Base-by-base conservation (phyloP, 2,329 filamentous ascomycete species). In the Colletotrichum magnum region DNA sequence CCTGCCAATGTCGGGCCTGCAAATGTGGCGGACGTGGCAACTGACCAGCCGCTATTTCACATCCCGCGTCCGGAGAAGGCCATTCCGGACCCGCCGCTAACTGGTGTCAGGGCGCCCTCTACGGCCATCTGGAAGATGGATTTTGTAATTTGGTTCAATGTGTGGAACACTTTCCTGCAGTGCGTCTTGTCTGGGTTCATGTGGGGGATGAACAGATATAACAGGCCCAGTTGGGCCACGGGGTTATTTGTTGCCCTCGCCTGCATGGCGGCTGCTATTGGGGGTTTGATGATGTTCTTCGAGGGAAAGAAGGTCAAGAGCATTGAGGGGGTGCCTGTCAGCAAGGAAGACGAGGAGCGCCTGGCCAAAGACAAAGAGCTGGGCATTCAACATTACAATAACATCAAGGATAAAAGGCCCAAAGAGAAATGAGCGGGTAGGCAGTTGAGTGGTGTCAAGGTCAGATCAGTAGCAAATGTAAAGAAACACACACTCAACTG, bases 151-250 rank as follows among this genome's bases (percentile, higher is more conserved):
- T 95, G 92, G 91, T 86, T 91, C 73, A 94, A 94, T 80, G 86
- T 94, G 3, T 86, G 84, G 82, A 97, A 97, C 76, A 96, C 94
- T 0, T 86, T 95, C 63, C 86, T 96, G 52, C 94, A 97, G 78
- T 86, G 86, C 47, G 86, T 89, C 18, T 85, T 97, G 2, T 92
- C 90, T 9, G 91, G 88, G 3, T 92, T 94, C 81, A 97, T 97
- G 94, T 97, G 93, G 93, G 90, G 88, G 2, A 84, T 93, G 79
- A 92, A 93, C 76, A 84, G 93, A 24, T 91, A 90, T 75, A 81
- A 92, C 24, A 85, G 94, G n/a, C 93, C 94, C 0, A 87, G 88
- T 24, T 97, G 93, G 93, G 88, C 90, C 12, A 95, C 93, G 0
- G 94, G 93, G 1, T 80, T 94, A 0, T 94, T 96, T 75, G 92